A percentile compares a stretch with the other conserved stretches of the same genome.
These are phyloP conservation scores for Paraphoma chrysanthemicola DNA, from an alignment of 2,329 filamentous ascomycete genomes.

Conservation along the genomic window DNA sequence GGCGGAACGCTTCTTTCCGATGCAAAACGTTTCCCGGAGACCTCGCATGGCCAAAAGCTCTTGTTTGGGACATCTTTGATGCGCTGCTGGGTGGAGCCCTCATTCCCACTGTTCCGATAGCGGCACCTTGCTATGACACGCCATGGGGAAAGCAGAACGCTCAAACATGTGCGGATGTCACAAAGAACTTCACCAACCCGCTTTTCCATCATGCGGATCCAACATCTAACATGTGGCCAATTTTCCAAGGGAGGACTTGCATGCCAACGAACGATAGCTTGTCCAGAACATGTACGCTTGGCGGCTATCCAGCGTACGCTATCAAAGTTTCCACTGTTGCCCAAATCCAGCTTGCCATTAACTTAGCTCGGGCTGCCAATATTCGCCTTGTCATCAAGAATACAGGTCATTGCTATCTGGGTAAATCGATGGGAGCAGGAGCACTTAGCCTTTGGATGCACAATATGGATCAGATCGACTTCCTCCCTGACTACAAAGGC, in stretches of 20 bases:
- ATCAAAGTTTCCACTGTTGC: conserved; percentile 14
- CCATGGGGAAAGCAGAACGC: conserved; percentile 13
- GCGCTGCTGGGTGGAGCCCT: conserved; percentile 16
- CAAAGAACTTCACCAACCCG: conserved; percentile 14
- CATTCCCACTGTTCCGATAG: conserved; percentile 22
- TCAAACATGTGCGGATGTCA: conserved; percentile 12
- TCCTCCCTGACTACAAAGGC: conserved; percentile 17
- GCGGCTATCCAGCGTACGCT: conserved; percentile 10
- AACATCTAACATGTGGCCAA: conserved; percentile 32
- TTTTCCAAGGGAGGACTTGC: conserved; percentile 34
- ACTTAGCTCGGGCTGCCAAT: conserved; percentile 2
- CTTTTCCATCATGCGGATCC: conserved; percentile 39
- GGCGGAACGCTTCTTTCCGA: background rate
- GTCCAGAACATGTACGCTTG: conserved; percentile 15
- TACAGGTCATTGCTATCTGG: conserved; percentile 27
- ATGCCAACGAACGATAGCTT: conserved; percentile 14
- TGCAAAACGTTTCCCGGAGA: conserved; percentile 28
- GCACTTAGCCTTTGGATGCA: conserved; percentile 40
- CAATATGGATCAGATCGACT: conserved; percentile 26
- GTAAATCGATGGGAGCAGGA: conserved; percentile 33
- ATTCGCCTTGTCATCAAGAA: conserved; percentile 24
- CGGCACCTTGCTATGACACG: conserved; percentile 24
- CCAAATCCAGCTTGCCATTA: conserved; percentile 15
- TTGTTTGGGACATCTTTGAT: conserved; percentile 21
- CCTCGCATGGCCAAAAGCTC: conserved; percentile 13